A percentile compares a stretch with the other conserved stretches of the same genome.
Conservation (phyloP, 352 stramenopile genomes). For the Pythium scleroteichum region DNA sequence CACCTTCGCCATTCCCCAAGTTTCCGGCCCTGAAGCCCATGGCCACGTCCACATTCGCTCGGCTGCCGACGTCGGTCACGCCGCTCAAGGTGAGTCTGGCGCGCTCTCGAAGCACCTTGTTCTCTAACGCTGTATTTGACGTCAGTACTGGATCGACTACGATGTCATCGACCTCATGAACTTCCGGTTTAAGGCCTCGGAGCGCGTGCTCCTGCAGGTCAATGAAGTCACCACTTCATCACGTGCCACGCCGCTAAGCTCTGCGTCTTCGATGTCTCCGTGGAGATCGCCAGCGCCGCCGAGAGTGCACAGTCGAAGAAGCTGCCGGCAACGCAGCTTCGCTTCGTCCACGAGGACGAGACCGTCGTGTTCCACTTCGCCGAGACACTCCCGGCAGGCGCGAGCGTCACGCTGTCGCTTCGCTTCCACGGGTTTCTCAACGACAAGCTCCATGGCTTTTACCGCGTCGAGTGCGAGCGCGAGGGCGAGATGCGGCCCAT, state of each 20-base stretch:
- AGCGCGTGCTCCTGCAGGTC: slow-evolving; percentile 56
- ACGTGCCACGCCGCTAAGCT: slow-evolving; percentile 95
- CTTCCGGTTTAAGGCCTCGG: slow-evolving; percentile 71
- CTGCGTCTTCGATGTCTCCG: slow-evolving; percentile 66
- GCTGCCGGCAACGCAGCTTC: slow-evolving; percentile 44
- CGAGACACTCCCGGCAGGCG: slow-evolving; percentile 32
- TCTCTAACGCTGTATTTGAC: not conserved
- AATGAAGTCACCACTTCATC: slow-evolving; percentile 66
- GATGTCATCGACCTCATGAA: slow-evolving; percentile 75
- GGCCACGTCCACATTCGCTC: slow-evolving; percentile 33
- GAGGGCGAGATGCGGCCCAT: slow-evolving; percentile 92
- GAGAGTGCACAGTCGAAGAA: slow-evolving; percentile 26
- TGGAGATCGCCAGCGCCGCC: slow-evolving; percentile 24
- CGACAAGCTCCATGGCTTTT: slow-evolving; percentile 95
- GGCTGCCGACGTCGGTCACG: slow-evolving; percentile 52
- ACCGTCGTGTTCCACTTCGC: slow-evolving; percentile 60
- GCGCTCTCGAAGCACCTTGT: too few species aligned
- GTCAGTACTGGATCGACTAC: slow-evolving; percentile 68
- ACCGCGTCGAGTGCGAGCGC: slow-evolving; percentile 91
- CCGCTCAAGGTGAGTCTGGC: slow-evolving; percentile 44
- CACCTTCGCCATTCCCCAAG: too few species aligned
- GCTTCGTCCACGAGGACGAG: slow-evolving; percentile 48
- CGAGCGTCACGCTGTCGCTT: slow-evolving; percentile 40
- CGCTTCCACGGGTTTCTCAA: slow-evolving; percentile 76
- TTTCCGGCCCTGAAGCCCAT: too few species aligned